Evolutionary conservation across 2,329 filamentous ascomycete genomes (phyloP), one percentile per base, ranked within the genome.

Genomic region (Botryotinia globosa): DNA sequence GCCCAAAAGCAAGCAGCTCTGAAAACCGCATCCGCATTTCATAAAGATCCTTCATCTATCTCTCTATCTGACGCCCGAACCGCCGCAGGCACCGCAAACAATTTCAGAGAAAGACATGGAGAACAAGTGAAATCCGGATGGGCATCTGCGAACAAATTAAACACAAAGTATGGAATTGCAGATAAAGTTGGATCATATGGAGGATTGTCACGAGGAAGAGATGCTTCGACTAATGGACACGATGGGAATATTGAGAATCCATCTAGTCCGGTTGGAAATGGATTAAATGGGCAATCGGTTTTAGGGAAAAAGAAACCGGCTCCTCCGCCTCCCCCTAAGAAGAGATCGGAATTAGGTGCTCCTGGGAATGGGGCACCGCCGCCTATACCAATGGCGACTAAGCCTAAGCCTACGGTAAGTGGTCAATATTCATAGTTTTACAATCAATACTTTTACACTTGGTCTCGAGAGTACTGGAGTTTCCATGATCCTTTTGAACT

Each of bases 21-120:
- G 12, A 84, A 82, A 59, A 88, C 87, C 1, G 85, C 85, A 5
- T 82, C 82, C 58, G 82, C 83, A 18, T 83, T 87, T 59, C 84
- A 83, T 65, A 85, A 85, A 62, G 84, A 87, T 75, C 85, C 86
- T 20, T 84, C 86, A 4, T 84, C 84, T 32, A 85, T 87, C 20
- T 86, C 85, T 25, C 74, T 87, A 18, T 82, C 84, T 58, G 85
- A 89, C 79, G 81, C 85, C 25, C 83, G 82, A 73, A 81, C 80
- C 67, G 84, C 86, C 63, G 87, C 85, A 29, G 84, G 83, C 34
- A 88, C 85, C 39, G 85, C 85, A 63, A 88, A 85, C 56, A 87
- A 88, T 77, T 89, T 90, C 77, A 85, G 87, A 62, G 85, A 89
- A 77, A 82, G 87, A 54, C 88, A 91, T 77, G 86, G 87, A 2